phyloP scores from a whole-genome alignment of 306 rosid species.

The Dryas alaskensis region DNA sequence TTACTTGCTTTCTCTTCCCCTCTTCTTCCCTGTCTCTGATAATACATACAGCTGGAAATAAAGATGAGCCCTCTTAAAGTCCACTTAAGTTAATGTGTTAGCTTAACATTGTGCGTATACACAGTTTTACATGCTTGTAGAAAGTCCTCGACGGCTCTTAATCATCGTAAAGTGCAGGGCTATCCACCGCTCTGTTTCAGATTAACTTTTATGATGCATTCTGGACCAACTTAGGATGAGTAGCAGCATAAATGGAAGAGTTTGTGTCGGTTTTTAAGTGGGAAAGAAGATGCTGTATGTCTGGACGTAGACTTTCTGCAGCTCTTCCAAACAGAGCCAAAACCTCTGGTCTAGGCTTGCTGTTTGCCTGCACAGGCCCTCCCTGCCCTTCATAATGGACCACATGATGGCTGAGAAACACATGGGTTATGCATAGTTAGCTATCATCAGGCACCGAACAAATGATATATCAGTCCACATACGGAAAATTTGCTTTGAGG shows the following conservation, averaged over 20 bases:
- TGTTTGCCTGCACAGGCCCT: conserved; percentile 80
- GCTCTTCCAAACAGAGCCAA: conserved; percentile 72
- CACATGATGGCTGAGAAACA: conserved; percentile 68
- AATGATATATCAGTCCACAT: conserved; percentile 11
- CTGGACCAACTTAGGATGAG: conserved; percentile 72
- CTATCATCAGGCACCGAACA: conserved; percentile 11
- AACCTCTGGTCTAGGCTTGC: conserved; percentile 89
- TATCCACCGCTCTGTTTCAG: not conserved
- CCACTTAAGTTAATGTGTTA: too few relatives aligned
- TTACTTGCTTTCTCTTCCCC: too few relatives aligned
- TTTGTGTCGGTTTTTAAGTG: conserved; percentile 77
- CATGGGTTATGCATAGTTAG: conserved; percentile 15
- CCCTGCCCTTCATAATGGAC: conserved; percentile 96
- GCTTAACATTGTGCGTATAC: too few relatives aligned
- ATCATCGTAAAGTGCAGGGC: too few relatives aligned
- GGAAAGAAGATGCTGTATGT: conserved; percentile 80
- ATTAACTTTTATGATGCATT: conserved; percentile 44
- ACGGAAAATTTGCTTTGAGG: not conserved
- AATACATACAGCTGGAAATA: too few relatives aligned
- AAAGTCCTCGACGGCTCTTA: too few relatives aligned
- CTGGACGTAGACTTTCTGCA: conserved; percentile 76
- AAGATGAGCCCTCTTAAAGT: too few relatives aligned
- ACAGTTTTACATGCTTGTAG: not conserved
- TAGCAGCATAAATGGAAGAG: conserved; percentile 79
- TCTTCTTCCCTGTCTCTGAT: too few relatives aligned